These are phyloP conservation scores for Lasiosphaeria miniovina DNA, from an alignment of 495 filamentous ascomycete genomes.

Conservation along the genomic window DNA sequence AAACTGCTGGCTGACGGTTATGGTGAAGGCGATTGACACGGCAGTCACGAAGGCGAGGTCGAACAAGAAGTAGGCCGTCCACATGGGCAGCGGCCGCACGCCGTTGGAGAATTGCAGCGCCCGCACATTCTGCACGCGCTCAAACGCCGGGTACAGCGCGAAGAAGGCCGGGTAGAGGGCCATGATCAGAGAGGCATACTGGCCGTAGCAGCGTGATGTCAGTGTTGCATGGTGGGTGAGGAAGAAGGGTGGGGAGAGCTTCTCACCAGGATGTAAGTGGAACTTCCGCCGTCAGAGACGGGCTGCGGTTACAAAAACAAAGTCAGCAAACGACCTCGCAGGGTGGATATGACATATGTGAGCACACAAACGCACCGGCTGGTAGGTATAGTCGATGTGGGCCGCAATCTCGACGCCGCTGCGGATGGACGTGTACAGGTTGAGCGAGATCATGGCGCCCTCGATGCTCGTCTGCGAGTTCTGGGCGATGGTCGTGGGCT, in stretches of 20 bases:
- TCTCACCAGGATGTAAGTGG: slow-evolving; percentile 48
- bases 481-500: slow-evolving; percentile 57
- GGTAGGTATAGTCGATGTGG: slow-evolving; percentile 36
- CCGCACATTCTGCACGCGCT: slow-evolving; percentile 68
- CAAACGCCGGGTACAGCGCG: slow-evolving; percentile 74
- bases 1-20: slow-evolving; percentile 53
- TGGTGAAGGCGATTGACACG: slow-evolving; percentile 61
- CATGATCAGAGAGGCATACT: slow-evolving; percentile 71
- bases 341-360: neutral
- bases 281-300: neutral
- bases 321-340: neutral
- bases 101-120: slow-evolving; percentile 81
- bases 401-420: slow-evolving; percentile 59
- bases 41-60: slow-evolving; percentile 66
- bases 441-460: slow-evolving; percentile 60
- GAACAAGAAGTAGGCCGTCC: slow-evolving; percentile 71
- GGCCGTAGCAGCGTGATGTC: neutral
- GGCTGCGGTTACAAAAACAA: neutral
- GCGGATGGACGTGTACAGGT: slow-evolving; percentile 62
- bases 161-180: slow-evolving; percentile 76
- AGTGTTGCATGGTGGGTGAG: neutral
- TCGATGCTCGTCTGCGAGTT: slow-evolving; percentile 35
- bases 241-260: neutral
- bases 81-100: slow-evolving; percentile 64
- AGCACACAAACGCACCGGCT: no score